Evolutionary conservation across 176 grass and related monocot species (phyloP), one percentile per base, ranked within the genome.

Genomic region (Zoysia japonica): DNA sequence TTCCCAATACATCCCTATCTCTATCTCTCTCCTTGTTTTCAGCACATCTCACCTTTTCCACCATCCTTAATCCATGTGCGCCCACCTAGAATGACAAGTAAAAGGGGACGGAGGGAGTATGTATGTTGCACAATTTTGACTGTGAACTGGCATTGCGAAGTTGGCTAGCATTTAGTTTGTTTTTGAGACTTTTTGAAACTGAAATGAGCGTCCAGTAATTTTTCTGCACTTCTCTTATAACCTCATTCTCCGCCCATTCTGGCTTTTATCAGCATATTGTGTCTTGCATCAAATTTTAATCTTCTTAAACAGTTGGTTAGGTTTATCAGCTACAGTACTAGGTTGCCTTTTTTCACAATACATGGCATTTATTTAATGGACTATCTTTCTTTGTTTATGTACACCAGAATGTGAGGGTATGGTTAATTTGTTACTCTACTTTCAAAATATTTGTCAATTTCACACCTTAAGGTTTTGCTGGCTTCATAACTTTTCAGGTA

Each of bases 401-500:
- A 44, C 61, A 76, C 17, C 13, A 67, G 35, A 67, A 52, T 52
- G 3, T 72, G 49, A 38, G 11, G 67, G 42, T 76, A 65, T 71
- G 52, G 40, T 72, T 85, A 65, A 35, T 50, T 14, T 85, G 40
- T 72, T 85, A 65, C 42, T 50, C 13, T 85, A 76, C 68, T 20
- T 40, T 54, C 42, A 46, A 85, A 85, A 70, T 67, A 66, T 38
- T 67, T 61, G 50, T 57, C 50, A 57, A 71, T 66, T 14, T 36
- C 15, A 54, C 5, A 5, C 20, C 45, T 62, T 37, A 17, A 38
- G 35, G n/a, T 42, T 80, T 68, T 57, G 56, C 2, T 80, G 42
- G 43, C 63, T 83, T 80, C 2, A 52, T 87, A 36, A 68, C 10
- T 68, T 72, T 65, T 71, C 78, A 94, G 94, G 94, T 97, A 90